These are phyloP conservation scores for Syncephalastrum contaminatum DNA, from an alignment of 371 early-diverging fungal genomes.

Conservation along the genomic window DNA sequence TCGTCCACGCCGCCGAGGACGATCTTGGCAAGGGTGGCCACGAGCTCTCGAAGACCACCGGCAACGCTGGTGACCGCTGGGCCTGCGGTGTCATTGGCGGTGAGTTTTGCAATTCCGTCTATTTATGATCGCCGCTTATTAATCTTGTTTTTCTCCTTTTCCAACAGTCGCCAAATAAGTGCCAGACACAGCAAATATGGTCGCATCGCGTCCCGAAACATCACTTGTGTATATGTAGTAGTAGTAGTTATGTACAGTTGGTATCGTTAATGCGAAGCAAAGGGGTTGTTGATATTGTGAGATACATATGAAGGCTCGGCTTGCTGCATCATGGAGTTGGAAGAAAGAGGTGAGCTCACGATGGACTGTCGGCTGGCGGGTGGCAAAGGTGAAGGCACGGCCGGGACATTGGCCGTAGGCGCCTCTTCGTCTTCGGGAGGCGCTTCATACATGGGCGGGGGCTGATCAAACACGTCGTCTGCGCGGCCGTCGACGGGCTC, in stretches of 20 bases:
- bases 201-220: no score
- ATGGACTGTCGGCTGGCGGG: slow-evolving; percentile 4
- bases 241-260: neutral
- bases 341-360: neutral
- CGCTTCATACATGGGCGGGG: slow-evolving; percentile 25
- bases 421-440: slow-evolving; percentile 13
- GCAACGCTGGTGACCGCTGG: slow-evolving; percentile 83
- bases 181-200: neutral
- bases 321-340: neutral
- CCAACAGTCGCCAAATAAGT: slow-evolving; percentile 10
- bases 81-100: slow-evolving; percentile 91
- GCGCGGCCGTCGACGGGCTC: slow-evolving; percentile 8
- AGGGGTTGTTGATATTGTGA: slow-evolving; percentile 5
- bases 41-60: slow-evolving; percentile 76
- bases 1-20: slow-evolving; percentile 82
- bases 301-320: slow-evolving; percentile 1
- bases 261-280: slow-evolving; percentile 2
- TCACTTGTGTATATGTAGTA: neutral
- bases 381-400: neutral
- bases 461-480: slow-evolving; percentile 1
- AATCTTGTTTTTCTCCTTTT: neutral
- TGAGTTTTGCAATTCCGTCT: slow-evolving; percentile 18
- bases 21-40: slow-evolving; percentile 82
- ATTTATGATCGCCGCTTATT: no score
- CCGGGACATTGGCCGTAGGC: neutral